phyloP scores from a whole-genome alignment of 805 yeast genomes.

The Ogataea nonfermentans region DNA sequence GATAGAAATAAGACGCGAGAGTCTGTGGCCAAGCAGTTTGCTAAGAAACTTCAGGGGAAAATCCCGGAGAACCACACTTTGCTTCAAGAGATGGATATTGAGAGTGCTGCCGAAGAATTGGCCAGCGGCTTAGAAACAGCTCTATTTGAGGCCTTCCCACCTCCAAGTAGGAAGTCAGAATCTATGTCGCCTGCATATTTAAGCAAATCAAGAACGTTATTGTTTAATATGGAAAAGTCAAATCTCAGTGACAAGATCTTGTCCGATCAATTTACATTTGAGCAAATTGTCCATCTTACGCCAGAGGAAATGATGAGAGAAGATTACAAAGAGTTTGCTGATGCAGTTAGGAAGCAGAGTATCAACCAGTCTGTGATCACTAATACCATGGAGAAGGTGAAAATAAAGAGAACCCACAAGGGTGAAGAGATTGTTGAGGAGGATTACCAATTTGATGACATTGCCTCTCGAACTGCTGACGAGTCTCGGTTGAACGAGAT shows the following conservation, averaged over 20 bases:
- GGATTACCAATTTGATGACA: constrained; percentile 34
- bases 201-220: constrained; percentile 64
- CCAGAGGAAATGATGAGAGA: constrained; percentile 71
- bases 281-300: constrained; percentile 59
- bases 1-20: constrained; percentile 39
- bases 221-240: constrained; percentile 60
- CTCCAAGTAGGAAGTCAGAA: constrained; percentile 13
- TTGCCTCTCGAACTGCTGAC: constrained; percentile 20
- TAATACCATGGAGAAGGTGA: constrained; percentile 43
- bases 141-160: constrained; percentile 35
- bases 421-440: constrained; percentile 83
- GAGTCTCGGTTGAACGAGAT: constrained; percentile 28
- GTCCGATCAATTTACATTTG: constrained; percentile 50
- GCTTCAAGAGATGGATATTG: constrained; percentile 24
- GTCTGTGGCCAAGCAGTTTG: constrained; percentile 52
- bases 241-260: constrained; percentile 57
- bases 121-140: constrained; percentile 52
- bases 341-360: constrained; percentile 65
- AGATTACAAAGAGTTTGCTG: constrained; percentile 71
- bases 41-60: constrained; percentile 40
- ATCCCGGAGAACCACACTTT: constrained; percentile 36
- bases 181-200: constrained; percentile 45
- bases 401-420: constrained; percentile 77
- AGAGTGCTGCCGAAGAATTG: constrained; percentile 42
- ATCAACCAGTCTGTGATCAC: constrained; percentile 68